A percentile compares a stretch with the other conserved stretches of the same genome.
phyloP scores from a whole-genome alignment of 176 grass and related monocot species.

The Urochloa ruziziensis region DNA sequence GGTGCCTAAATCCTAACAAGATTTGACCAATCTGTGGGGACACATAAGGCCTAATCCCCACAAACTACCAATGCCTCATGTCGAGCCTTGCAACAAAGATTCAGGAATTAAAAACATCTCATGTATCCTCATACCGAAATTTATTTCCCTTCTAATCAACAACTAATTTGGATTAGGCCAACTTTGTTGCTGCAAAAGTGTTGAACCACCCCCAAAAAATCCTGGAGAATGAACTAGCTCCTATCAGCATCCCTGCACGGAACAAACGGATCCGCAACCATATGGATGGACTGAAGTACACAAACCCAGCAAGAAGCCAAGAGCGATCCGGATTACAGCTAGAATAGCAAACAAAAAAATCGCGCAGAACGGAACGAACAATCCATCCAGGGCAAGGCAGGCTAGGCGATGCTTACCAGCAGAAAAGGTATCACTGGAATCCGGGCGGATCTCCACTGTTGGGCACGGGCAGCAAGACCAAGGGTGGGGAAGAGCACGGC shows the following conservation, averaged over 20 bases:
- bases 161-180: background rate
- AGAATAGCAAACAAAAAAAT: background rate
- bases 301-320: background rate
- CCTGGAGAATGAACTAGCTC: background rate
- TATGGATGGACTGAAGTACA: background rate
- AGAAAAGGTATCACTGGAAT: background rate
- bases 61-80: background rate
- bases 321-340: background rate
- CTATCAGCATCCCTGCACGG: background rate
- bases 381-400: background rate
- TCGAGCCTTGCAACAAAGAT: background rate
- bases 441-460: background rate
- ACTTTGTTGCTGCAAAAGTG: background rate
- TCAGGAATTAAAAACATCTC: background rate
- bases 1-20: background rate
- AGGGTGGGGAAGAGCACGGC: background rate
- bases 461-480: background rate
- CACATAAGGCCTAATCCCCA: background rate
- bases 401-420: background rate
- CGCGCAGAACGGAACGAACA: background rate
- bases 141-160: background rate
- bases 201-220: background rate
- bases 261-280: background rate
- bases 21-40: background rate
- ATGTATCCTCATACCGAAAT: background rate